Evolutionary conservation across 306 rosid genomes (phyloP).

Genomic region (Cicer chorassanicum): DNA sequence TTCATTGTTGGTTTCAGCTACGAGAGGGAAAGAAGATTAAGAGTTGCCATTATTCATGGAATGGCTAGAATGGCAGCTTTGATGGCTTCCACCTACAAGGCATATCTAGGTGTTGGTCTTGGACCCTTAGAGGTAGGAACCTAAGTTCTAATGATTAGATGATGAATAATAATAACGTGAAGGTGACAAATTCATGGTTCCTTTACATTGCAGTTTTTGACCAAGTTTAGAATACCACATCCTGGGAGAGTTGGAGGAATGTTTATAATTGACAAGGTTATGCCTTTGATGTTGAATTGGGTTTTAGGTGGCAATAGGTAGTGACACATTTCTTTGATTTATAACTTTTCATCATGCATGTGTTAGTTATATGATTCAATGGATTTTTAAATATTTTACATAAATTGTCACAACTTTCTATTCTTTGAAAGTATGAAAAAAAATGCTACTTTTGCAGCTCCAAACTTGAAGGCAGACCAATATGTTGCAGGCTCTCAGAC

Average conservation of each 20-base stretch:
- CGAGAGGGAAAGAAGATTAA: constrained; percentile 70
- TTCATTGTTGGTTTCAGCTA: constrained; percentile 57
- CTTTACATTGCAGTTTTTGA: constrained; percentile 71
- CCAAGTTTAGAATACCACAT: constrained; percentile 88
- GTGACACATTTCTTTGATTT: constrained; percentile 34
- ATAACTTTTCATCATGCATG: constrained; percentile 4
- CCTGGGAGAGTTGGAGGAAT: constrained; percentile 96
- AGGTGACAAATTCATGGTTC: constrained; percentile 37
- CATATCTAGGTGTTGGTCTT: constrained; percentile 91
- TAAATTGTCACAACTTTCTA: neutral
- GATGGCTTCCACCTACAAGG: constrained; percentile 95
- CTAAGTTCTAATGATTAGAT: constrained; percentile 4
- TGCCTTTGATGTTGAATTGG: constrained; percentile 96
- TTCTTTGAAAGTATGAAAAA: neutral
- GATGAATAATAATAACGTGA: constrained; percentile 25
- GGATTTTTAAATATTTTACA: neutral
- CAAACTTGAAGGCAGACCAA: constrained; percentile 88
- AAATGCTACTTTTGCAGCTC: constrained; percentile 62
- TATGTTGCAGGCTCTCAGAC: constrained; percentile 90
- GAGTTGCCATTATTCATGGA: constrained; percentile 87
- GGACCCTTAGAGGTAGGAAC: constrained; percentile 83
- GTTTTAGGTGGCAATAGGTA: constrained; percentile 98
- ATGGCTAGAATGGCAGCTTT: constrained; percentile 98
- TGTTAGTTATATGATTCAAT: neutral
- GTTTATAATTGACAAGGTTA: constrained; percentile 69